These are phyloP conservation scores for Rhododendron molle DNA, from an alignment of 148 eudicot genomes.

Conservation along the genomic window DNA sequence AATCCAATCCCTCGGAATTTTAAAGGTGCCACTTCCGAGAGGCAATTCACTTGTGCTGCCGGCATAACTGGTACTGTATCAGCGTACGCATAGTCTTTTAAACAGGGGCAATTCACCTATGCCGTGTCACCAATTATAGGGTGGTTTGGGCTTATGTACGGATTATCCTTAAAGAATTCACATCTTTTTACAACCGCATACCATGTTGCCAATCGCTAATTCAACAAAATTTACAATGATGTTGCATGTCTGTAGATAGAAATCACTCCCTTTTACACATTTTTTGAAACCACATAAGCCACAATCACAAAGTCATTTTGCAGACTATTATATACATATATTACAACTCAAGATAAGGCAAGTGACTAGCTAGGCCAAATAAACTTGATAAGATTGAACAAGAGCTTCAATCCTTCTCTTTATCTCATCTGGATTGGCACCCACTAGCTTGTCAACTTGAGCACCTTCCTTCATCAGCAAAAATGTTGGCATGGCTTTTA, in stretches of 20 bases:
- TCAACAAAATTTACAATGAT: too few species aligned
- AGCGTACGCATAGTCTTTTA: too few species aligned
- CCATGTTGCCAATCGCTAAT: neutral
- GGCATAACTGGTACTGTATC: too few species aligned
- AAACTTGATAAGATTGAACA: slow-evolving; percentile 3
- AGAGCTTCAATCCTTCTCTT: slow-evolving; percentile 37
- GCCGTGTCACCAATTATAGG: too few species aligned
- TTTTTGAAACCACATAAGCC: neutral
- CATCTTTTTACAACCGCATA: neutral
- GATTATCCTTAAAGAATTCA: too few species aligned
- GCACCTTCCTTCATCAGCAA: slow-evolving; percentile 54
- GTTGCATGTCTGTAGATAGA: neutral
- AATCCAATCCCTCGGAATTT: too few species aligned
- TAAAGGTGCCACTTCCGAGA: too few species aligned
- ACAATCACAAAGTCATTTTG: neutral
- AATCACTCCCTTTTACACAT: neutral
- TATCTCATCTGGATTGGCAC: slow-evolving; percentile 81
- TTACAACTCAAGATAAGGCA: neutral
- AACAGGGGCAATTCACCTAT: too few species aligned
- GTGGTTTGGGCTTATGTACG: too few species aligned
- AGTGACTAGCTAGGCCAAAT: slow-evolving; percentile 24
- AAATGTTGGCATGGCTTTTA: slow-evolving; percentile 91
- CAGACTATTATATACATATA: neutral
- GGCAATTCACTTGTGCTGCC: too few species aligned
- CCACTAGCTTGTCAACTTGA: slow-evolving; percentile 58